Percentiles rank a stretch among this genome's conserved stretches.
Conservation (phyloP, 768 basidiomycete genomes). For the Nidularia pulvinata region DNA sequence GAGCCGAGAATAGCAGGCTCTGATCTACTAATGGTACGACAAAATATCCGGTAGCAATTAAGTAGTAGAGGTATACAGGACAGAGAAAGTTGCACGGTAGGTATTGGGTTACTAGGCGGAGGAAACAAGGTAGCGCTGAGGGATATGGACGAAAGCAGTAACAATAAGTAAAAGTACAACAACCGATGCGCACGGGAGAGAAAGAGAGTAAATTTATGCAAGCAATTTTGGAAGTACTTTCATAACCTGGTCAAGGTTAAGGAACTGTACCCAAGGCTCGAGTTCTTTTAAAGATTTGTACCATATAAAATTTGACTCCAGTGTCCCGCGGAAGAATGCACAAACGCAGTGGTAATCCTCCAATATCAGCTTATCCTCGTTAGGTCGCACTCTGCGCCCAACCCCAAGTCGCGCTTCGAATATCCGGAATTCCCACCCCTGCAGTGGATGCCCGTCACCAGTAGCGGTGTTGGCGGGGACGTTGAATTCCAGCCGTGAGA, state of each 20-base stretch:
- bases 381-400: conserved; percentile 28
- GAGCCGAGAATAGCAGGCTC: too few species aligned
- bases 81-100: background rate
- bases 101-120: background rate
- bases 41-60: background rate
- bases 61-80: background rate
- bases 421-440: conserved; percentile 87
- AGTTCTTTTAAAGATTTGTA: conserved; percentile 65
- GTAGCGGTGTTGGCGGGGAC: conserved; percentile 57
- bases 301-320: conserved; percentile 71
- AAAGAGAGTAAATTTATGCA: conserved; percentile 32
- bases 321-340: conserved; percentile 73
- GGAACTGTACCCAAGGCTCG: conserved; percentile 83
- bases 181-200: background rate
- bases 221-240: conserved; percentile 76
- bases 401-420: conserved; percentile 77
- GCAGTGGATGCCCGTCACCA: conserved; percentile 68
- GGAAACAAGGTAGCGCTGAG: background rate
- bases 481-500: conserved; percentile 80
- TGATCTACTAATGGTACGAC: too few species aligned
- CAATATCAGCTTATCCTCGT: conserved; percentile 33
- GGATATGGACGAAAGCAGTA: background rate
- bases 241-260: conserved; percentile 80
- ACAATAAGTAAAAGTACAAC: background rate
- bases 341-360: conserved; percentile 78